Evolutionary conservation across 2,329 filamentous ascomycete species (phyloP).

Genomic region (Endothia cerciana): DNA sequence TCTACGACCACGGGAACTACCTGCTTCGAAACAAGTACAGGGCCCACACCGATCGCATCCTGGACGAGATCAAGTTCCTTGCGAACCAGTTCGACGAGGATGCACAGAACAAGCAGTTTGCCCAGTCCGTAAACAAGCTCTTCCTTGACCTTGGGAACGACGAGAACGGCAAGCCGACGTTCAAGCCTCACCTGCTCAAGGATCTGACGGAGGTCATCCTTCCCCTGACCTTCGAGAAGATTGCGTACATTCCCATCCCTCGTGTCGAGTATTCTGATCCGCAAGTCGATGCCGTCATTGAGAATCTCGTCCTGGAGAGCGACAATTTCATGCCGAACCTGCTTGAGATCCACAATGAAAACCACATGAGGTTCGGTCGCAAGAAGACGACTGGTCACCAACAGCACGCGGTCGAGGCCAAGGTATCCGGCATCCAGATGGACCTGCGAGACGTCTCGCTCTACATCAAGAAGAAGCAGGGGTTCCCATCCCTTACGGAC

Average conservation of each 20-base stretch:
- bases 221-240: slow-evolving; percentile 78
- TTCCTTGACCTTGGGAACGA: slow-evolving; percentile 89
- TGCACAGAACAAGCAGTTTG: slow-evolving; percentile 82
- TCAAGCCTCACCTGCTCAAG: slow-evolving; percentile 92
- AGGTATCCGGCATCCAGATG: slow-evolving; percentile 88
- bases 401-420: slow-evolving; percentile 80
- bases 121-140: slow-evolving; percentile 74
- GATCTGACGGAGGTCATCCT: slow-evolving; percentile 87
- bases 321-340: slow-evolving; percentile 97
- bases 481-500: slow-evolving; percentile 87
- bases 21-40: slow-evolving; percentile 89
- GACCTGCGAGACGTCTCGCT: slow-evolving; percentile 90
- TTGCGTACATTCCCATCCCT: slow-evolving; percentile 89
- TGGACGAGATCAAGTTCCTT: slow-evolving; percentile 90
- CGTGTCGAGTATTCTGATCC: slow-evolving; percentile 90
- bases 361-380: slow-evolving; percentile 93
- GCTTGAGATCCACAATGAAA: slow-evolving; percentile 85
- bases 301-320: slow-evolving; percentile 93
- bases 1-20: slow-evolving; percentile 85
- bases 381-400: slow-evolving; percentile 82
- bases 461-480: slow-evolving; percentile 93
- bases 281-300: slow-evolving; percentile 83
- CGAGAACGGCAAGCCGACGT: slow-evolving; percentile 77
- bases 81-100: slow-evolving; percentile 89
- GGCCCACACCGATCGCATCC: slow-evolving; percentile 79